phyloP scores from a whole-genome alignment of 768 basidiomycete species.

The Russula griseocarnosa region DNA sequence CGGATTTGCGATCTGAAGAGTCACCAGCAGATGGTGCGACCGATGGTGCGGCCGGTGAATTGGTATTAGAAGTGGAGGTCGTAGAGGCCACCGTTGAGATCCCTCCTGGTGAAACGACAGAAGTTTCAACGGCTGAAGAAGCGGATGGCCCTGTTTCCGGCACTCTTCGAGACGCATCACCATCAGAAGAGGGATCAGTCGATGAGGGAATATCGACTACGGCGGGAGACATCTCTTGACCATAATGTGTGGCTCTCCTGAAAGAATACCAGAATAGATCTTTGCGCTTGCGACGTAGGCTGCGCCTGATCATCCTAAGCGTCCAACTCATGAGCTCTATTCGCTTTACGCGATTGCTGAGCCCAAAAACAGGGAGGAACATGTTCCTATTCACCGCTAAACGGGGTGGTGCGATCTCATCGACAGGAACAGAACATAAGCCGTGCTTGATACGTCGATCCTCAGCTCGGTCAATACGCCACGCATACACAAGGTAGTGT shows the following conservation, averaged over 20 bases:
- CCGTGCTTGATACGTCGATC: constrained; percentile 36
- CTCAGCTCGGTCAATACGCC: constrained; percentile 41
- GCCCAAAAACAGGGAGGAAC: constrained; percentile 54
- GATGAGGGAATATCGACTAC: not conserved
- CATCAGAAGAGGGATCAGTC: not conserved
- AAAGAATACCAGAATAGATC: constrained; percentile 44
- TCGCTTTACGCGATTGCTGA: constrained; percentile 56
- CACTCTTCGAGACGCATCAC: not conserved
- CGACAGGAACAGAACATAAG: constrained; percentile 33
- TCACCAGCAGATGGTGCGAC: not conserved
- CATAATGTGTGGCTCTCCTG: constrained; percentile 28
- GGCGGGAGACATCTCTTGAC: not conserved
- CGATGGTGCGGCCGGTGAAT: not conserved
- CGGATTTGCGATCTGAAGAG: not conserved
- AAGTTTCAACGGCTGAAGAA: not conserved
- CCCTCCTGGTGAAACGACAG: not conserved
- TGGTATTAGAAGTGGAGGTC: not conserved
- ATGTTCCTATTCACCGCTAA: constrained; percentile 54
- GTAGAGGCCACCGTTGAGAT: not conserved
- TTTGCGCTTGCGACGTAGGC: constrained; percentile 47
- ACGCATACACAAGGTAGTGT: constrained; percentile 60
- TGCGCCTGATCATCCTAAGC: constrained; percentile 41
- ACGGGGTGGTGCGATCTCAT: constrained; percentile 45
- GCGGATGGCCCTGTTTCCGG: not conserved
- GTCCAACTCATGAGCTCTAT: constrained; percentile 61